Percentiles rank a stretch among this genome's conserved stretches.
phyloP scores from a whole-genome alignment of 345 rosid species.

The Nasturtium officinale region DNA sequence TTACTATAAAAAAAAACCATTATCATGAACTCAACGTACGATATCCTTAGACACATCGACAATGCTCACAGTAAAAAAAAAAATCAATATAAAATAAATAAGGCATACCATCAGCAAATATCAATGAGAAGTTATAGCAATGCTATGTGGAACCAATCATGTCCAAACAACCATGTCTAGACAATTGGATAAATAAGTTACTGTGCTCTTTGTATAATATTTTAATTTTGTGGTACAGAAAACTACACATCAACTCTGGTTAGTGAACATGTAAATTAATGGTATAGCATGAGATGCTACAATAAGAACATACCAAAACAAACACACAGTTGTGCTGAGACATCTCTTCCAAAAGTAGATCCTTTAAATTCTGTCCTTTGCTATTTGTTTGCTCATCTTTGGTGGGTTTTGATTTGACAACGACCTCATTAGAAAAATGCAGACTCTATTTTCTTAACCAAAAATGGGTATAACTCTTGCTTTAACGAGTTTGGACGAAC shows the following conservation, averaged over 20 bases:
- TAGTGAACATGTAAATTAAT: slow-evolving; percentile 8
- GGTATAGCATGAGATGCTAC: slow-evolving; percentile 23
- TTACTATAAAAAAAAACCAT: too few relatives aligned
- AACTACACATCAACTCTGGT: slow-evolving; percentile 21
- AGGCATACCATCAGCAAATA: background rate
- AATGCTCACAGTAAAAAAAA: background rate
- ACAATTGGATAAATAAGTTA: background rate
- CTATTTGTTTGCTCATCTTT: slow-evolving; percentile 31
- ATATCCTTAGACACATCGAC: background rate
- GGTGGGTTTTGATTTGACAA: slow-evolving; percentile 19
- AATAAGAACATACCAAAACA: slow-evolving; percentile 35
- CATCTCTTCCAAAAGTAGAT: slow-evolving; percentile 14
- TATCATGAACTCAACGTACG: background rate
- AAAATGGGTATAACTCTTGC: slow-evolving; percentile 17
- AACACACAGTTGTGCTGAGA: slow-evolving; percentile 20
- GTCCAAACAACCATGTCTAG: background rate
- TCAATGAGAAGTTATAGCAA: background rate
- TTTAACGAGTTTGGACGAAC: slow-evolving; percentile 6
- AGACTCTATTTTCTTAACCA: background rate
- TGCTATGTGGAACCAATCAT: background rate
- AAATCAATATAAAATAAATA: background rate
- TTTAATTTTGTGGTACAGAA: slow-evolving; percentile 25
- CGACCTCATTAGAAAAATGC: background rate
- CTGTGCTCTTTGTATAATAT: background rate
- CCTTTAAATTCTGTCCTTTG: slow-evolving; percentile 17